A percentile compares a stretch with the other conserved stretches of the same genome.
Conservation (phyloP, 2,329 filamentous ascomycete species). For the Ophiostoma angusticollis region DNA sequence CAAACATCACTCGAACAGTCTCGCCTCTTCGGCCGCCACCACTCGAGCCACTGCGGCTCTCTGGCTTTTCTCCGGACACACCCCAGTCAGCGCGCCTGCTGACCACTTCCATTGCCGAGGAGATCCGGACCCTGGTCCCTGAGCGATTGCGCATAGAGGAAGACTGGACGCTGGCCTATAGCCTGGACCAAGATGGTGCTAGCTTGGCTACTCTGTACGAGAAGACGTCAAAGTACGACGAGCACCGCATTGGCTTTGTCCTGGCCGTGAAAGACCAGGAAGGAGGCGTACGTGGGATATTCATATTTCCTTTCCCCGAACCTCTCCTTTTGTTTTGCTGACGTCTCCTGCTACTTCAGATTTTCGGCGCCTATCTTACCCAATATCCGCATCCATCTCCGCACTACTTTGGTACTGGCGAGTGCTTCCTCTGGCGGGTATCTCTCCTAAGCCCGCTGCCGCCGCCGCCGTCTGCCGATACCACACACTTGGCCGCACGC, state of each 20-base stretch:
- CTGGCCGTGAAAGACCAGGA: constrained; percentile 70
- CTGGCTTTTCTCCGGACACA: constrained; percentile 51
- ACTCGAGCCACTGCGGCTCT: constrained; percentile 64
- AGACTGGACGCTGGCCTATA: constrained; percentile 77
- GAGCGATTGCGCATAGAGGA: constrained; percentile 78
- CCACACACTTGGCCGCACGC: constrained; percentile 30
- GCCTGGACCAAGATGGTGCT: constrained; percentile 81
- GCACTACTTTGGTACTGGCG: constrained; percentile 89
- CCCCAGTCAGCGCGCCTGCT: constrained; percentile 51
- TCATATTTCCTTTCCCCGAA: background rate
- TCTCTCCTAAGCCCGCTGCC: constrained; percentile 54
- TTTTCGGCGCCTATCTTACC: constrained; percentile 90
- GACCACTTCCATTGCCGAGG: constrained; percentile 65
- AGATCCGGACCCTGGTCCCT: constrained; percentile 81
- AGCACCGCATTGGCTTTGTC: constrained; percentile 72
- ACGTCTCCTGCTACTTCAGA: constrained; percentile 30
- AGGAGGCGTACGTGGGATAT: constrained; percentile 54
- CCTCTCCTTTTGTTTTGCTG: background rate
- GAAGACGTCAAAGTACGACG: constrained; percentile 54
- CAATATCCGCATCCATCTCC: constrained; percentile 70
- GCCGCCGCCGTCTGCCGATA: constrained; percentile 51
- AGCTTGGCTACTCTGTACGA: constrained; percentile 79
- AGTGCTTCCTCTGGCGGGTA: constrained; percentile 86
- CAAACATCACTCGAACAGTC: constrained; percentile 38
- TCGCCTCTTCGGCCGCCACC: constrained; percentile 82